A percentile compares a stretch with the other conserved stretches of the same genome.
Evolutionary conservation across 1,139 yeast genomes (phyloP).

Genomic region (Debaryomyces subglobosus): DNA sequence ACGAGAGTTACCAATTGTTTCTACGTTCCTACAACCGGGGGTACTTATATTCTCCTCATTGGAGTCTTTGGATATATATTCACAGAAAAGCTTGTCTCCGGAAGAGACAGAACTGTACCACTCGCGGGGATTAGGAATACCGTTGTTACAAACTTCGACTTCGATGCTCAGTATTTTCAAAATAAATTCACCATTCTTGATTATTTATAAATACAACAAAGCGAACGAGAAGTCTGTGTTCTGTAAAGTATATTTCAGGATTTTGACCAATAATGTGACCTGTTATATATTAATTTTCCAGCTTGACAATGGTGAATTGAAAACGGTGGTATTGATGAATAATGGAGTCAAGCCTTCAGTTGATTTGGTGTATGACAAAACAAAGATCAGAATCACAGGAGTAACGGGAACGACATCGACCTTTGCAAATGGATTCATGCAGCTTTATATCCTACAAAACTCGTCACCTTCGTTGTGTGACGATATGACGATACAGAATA

Average conservation of each 20-base stretch:
- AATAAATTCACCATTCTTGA: slow-evolving; percentile 37
- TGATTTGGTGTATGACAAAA: slow-evolving; percentile 31
- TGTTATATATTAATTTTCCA: slow-evolving; percentile 36
- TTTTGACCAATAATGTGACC: slow-evolving; percentile 36
- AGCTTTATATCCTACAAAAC: slow-evolving; percentile 28
- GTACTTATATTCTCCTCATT: slow-evolving; percentile 26
- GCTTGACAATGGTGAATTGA: slow-evolving; percentile 14
- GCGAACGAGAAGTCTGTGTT: slow-evolving; percentile 21
- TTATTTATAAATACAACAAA: slow-evolving; percentile 21
- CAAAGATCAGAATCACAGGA: slow-evolving; percentile 38
- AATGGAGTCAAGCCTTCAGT: slow-evolving; percentile 40
- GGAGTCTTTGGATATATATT: slow-evolving; percentile 20
- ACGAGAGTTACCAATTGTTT: slow-evolving; percentile 32
- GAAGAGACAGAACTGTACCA: slow-evolving; percentile 5
- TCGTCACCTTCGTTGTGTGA: slow-evolving; percentile 29
- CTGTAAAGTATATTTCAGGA: slow-evolving; percentile 38
- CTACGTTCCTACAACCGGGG: slow-evolving; percentile 34
- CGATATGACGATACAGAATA: slow-evolving; percentile 17
- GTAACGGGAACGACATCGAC: slow-evolving; percentile 44
- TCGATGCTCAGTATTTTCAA: slow-evolving; percentile 36
- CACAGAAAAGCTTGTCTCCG: slow-evolving; percentile 8
- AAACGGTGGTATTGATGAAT: slow-evolving; percentile 30
- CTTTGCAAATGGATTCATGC: slow-evolving; percentile 38
- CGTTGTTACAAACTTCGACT: slow-evolving; percentile 30
- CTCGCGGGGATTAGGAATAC: slow-evolving; percentile 15